Percentiles rank a stretch among this genome's conserved stretches.
Evolutionary conservation across 345 rosid species (phyloP).

Genomic region (Adansonia digitata): DNA sequence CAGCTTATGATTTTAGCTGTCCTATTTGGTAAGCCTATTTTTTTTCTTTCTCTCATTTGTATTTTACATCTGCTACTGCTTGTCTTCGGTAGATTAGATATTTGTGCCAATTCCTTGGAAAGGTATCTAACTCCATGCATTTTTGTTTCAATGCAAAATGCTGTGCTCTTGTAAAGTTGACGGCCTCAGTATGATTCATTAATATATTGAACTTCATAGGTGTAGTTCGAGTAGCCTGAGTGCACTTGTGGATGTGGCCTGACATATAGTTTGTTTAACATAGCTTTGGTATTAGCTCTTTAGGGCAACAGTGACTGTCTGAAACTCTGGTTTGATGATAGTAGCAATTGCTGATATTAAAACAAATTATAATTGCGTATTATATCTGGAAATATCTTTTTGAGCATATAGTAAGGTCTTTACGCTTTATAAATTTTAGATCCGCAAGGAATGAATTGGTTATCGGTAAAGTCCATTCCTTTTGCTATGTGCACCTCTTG

Average conservation of each 20-base stretch:
- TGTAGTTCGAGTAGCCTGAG: neutral
- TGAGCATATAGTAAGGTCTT: neutral
- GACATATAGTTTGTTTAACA: neutral
- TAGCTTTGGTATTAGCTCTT: neutral
- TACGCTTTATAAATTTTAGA: no score
- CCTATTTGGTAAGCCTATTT: constrained; percentile 61
- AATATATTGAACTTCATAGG: neutral
- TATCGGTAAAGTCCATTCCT: no score
- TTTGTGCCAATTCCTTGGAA: neutral
- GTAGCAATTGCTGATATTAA: neutral
- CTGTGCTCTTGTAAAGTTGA: neutral
- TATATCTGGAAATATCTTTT: neutral
- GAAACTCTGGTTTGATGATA: neutral
- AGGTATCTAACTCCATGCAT: neutral
- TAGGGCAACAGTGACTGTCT: no score
- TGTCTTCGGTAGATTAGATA: neutral
- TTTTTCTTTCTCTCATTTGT: neutral
- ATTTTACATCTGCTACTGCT: neutral
- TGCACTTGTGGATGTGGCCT: neutral
- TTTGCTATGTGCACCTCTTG: neutral
- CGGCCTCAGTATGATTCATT: neutral
- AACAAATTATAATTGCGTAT: no score
- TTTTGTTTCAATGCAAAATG: neutral
- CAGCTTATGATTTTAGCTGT: constrained; percentile 86
- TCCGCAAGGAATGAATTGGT: neutral